These are phyloP conservation scores for Pythium volutum DNA, from an alignment of 352 stramenopile genomes.

Conservation along the genomic window DNA sequence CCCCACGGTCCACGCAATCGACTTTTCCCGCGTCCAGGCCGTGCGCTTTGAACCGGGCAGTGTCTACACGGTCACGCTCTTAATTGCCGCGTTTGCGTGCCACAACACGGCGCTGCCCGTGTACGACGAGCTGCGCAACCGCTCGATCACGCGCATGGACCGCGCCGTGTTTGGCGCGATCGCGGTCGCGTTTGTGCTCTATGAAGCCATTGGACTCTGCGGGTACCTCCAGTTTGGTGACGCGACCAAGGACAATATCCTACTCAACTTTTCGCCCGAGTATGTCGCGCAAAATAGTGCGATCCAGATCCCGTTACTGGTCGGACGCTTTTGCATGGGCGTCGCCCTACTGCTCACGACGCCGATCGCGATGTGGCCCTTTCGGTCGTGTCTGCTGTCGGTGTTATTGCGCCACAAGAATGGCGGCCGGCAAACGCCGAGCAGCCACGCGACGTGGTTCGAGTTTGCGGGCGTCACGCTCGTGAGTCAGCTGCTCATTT, in stretches of 20 bases:
- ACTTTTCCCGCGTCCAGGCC: conserved; percentile 36
- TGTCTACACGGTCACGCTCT: conserved; percentile 70
- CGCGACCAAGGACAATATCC: conserved; percentile 65
- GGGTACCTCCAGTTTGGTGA: conserved; percentile 72
- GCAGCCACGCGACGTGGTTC: conserved; percentile 40
- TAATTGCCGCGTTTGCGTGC: conserved; percentile 74
- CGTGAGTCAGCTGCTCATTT: conserved; percentile 51
- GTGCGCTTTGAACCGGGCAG: conserved; percentile 54
- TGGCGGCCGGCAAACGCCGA: conserved; percentile 54
- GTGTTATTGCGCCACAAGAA: conserved; percentile 70
- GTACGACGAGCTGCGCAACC: conserved; percentile 67
- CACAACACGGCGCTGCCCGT: conserved; percentile 77
- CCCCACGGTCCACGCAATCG: conserved; percentile 13
- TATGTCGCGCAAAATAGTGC: conserved; percentile 44
- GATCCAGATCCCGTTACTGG: conserved; percentile 43
- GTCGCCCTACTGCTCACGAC: conserved; percentile 60
- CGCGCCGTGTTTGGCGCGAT: conserved; percentile 59
- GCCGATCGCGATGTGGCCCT: conserved; percentile 76
- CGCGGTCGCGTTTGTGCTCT: conserved; percentile 60
- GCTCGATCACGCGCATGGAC: conserved; percentile 59
- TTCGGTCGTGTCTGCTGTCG: conserved; percentile 69
- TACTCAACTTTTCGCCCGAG: conserved; percentile 74
- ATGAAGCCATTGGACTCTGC: conserved; percentile 61
- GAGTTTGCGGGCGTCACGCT: conserved; percentile 54
- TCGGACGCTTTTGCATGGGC: conserved; percentile 64